These are phyloP conservation scores for Mycena vulgaris DNA, from an alignment of 768 basidiomycete species.

Conservation along the genomic window DNA sequence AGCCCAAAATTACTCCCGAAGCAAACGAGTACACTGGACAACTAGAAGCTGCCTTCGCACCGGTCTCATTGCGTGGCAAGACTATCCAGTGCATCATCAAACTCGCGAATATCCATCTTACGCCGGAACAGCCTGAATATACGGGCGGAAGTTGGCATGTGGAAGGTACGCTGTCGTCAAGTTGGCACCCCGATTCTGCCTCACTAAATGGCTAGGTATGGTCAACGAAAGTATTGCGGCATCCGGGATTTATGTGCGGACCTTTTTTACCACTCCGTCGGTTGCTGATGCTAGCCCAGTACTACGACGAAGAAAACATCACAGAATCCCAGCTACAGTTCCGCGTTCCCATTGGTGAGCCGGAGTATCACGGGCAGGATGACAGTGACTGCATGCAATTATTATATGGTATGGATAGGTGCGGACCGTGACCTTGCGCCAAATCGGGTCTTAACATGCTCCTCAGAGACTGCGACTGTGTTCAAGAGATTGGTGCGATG, in stretches of 20 bases:
- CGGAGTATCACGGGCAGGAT: constrained; percentile 33
- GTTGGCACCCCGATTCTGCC: not conserved
- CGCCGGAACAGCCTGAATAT: constrained; percentile 39
- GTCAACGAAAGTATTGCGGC: constrained; percentile 40
- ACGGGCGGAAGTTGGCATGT: constrained; percentile 43
- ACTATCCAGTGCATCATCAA: constrained; percentile 41
- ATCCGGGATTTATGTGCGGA: constrained; percentile 37
- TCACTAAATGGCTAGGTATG: constrained; percentile 25
- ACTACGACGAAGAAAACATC: constrained; percentile 42
- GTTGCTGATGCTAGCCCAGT: constrained; percentile 6
- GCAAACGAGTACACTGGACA: constrained; percentile 24
- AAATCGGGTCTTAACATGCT: not conserved
- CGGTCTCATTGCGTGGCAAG: constrained; percentile 29
- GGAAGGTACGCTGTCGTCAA: constrained; percentile 30
- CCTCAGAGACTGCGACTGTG: constrained; percentile 17
- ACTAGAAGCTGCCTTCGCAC: constrained; percentile 9
- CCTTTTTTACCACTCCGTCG: not conserved
- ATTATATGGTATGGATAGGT: constrained; percentile 34
- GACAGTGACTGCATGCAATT: constrained; percentile 32
- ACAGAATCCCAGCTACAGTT: constrained; percentile 29
- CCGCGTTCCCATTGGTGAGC: constrained; percentile 34
- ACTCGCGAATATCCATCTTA: constrained; percentile 40
- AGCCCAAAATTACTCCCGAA: constrained; percentile 8
- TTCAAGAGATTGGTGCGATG: constrained; percentile 47
- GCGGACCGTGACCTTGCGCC: not conserved